phyloP scores from a whole-genome alignment of 2,329 filamentous ascomycete genomes.

The Aspergillus nomiae region DNA sequence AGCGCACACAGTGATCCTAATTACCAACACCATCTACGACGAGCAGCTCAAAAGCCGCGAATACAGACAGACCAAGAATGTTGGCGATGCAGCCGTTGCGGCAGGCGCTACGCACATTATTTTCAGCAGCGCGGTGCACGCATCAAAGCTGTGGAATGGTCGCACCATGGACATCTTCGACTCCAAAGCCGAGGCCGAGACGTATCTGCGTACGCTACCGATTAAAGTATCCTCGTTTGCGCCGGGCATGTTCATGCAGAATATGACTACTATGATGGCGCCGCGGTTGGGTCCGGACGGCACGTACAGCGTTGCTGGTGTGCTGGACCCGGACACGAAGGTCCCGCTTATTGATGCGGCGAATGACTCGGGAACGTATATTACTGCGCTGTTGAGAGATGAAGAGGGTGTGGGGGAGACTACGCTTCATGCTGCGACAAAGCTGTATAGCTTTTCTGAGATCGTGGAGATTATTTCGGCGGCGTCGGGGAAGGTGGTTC shows the following conservation, averaged over 20 bases:
- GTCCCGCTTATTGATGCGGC: slow-evolving; percentile 39
- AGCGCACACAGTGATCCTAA: slow-evolving; percentile 45
- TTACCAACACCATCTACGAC: slow-evolving; percentile 21
- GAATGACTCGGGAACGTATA: slow-evolving; percentile 39
- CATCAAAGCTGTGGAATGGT: slow-evolving; percentile 33
- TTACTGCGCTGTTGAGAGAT: slow-evolving; percentile 40
- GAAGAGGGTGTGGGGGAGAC: slow-evolving; percentile 40
- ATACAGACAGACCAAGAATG: slow-evolving; percentile 24
- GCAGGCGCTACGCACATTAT: slow-evolving; percentile 32
- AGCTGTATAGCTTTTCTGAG: slow-evolving; percentile 34
- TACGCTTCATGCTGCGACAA: slow-evolving; percentile 37
- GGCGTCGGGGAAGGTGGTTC: slow-evolving; percentile 40
- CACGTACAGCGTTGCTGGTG: slow-evolving; percentile 26
- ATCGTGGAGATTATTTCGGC: slow-evolving; percentile 35
- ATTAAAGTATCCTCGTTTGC: slow-evolving; percentile 57
- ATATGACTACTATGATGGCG: slow-evolving; percentile 35
- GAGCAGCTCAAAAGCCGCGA: slow-evolving; percentile 29
- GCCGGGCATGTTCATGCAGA: slow-evolving; percentile 60
- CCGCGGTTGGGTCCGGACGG: slow-evolving; percentile 29
- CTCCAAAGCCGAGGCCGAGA: slow-evolving; percentile 57
- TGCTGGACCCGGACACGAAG: slow-evolving; percentile 21
- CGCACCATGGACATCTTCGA: slow-evolving; percentile 52
- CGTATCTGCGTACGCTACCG: slow-evolving; percentile 54
- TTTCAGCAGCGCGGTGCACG: slow-evolving; percentile 28
- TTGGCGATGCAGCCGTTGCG: slow-evolving; percentile 33